Conservation (phyloP, 768 basidiomycete genomes). For the Neoboletus magnificus region DNA sequence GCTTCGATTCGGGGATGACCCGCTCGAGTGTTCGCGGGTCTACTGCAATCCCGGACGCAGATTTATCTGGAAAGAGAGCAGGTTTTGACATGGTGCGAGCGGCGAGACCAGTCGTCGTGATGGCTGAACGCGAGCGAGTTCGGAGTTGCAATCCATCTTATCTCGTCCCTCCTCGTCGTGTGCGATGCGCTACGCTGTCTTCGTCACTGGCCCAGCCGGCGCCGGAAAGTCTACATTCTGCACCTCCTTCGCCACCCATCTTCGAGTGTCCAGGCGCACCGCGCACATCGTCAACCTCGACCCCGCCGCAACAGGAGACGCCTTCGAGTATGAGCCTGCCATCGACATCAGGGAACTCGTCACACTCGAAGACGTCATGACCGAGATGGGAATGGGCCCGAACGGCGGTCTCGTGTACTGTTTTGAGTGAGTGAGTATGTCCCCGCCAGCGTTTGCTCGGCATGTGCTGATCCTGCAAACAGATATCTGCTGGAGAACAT, state of each 20-base stretch:
- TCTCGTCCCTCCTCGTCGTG: conserved; percentile 3
- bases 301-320: conserved; percentile 82
- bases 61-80: conserved; percentile 66
- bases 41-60: conserved; percentile 74
- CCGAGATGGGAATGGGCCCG: conserved; percentile 90
- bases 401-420: conserved; percentile 98
- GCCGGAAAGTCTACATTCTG: conserved; percentile 98
- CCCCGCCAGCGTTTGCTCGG: not conserved
- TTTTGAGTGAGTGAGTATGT: conserved; percentile 89
- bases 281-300: conserved; percentile 97
- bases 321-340: conserved; percentile 88
- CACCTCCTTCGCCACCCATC: conserved; percentile 82
- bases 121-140: conserved; percentile 8
- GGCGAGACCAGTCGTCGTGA: not conserved
- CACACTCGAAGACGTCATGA: conserved; percentile 93
- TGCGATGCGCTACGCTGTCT: conserved; percentile 81
- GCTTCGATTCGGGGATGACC: conserved; percentile 80
- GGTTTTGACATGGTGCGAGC: conserved; percentile 63
- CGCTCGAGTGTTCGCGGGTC: conserved; percentile 86
- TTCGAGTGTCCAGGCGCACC: conserved; percentile 73
- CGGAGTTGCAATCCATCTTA: conserved; percentile 32
- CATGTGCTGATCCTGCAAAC: not conserved
- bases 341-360: conserved; percentile 95
- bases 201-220: conserved; percentile 94
- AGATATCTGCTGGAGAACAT: conserved; percentile 97